Conservation (phyloP, 176 grass and related monocot species). For the Bromus sterilis region DNA sequence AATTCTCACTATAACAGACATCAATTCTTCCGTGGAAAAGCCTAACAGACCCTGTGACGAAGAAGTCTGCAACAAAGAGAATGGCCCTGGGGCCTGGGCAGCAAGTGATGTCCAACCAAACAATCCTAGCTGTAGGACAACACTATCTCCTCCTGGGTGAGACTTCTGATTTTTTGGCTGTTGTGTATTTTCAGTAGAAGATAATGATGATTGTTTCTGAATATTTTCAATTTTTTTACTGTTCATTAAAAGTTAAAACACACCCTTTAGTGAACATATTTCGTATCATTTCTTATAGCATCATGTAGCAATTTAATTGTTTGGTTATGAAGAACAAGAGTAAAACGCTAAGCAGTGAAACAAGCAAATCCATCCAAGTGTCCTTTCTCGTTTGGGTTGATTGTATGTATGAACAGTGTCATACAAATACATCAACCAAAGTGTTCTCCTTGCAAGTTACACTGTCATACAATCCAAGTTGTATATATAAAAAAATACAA, state of each 20-base stretch:
- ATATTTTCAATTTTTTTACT: not conserved
- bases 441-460: not conserved
- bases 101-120: slow-evolving; percentile 12
- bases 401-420: not conserved
- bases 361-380: not conserved
- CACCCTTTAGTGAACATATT: not conserved
- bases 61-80: not conserved
- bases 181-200: not conserved
- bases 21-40: not conserved
- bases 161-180: slow-evolving; percentile 9
- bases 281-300: not conserved
- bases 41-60: not conserved
- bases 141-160: slow-evolving; percentile 17
- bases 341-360: not conserved
- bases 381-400: not conserved
- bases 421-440: not conserved
- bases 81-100: not conserved
- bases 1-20: not conserved
- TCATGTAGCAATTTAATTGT: not conserved
- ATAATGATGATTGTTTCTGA: not conserved
- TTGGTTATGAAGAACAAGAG: not conserved
- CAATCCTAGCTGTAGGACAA: slow-evolving; percentile 6
- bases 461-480: not conserved
- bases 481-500: not conserved
- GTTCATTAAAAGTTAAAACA: not conserved